phyloP scores from a whole-genome alignment of 495 filamentous ascomycete species.

The Tuber umbilicatum region DNA sequence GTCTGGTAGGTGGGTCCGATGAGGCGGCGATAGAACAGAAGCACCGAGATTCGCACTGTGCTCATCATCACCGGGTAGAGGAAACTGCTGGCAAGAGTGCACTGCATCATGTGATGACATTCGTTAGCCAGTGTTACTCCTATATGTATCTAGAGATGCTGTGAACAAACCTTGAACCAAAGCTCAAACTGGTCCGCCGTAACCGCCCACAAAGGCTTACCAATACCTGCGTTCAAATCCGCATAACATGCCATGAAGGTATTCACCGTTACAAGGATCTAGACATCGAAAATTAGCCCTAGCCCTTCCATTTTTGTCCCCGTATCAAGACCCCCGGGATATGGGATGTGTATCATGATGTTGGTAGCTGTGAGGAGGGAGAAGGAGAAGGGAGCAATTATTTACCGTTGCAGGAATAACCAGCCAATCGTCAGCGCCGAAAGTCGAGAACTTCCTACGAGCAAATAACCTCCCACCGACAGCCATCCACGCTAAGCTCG shows the following conservation, averaged over 20 bases:
- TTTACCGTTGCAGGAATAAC: not conserved
- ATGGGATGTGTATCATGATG: not conserved
- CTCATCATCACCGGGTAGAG: constrained; percentile 1
- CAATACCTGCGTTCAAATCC: not conserved
- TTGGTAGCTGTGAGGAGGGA: not conserved
- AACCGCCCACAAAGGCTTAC: not conserved
- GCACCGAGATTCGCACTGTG: constrained; percentile 3
- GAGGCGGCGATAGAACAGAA: constrained; percentile 12
- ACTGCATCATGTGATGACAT: not conserved
- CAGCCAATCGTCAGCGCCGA: not conserved
- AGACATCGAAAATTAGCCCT: not conserved
- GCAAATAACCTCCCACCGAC: not conserved
- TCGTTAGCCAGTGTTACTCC: not conserved
- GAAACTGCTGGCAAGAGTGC: constrained; percentile 6
- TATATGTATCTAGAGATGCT: not conserved
- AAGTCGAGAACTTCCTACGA: constrained; percentile 2
- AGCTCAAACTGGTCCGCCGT: not conserved
- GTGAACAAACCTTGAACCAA: not conserved
- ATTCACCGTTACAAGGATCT: not conserved
- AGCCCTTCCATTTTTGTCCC: not conserved
- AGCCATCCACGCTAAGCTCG: not conserved
- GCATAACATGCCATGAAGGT: constrained; percentile 6
- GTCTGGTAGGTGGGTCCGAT: constrained; percentile 3
- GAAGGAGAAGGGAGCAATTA: not conserved
- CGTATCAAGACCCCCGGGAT: not conserved